Conservation (phyloP, 2,329 filamentous ascomycete genomes). For the Neonectria coccinea region DNA sequence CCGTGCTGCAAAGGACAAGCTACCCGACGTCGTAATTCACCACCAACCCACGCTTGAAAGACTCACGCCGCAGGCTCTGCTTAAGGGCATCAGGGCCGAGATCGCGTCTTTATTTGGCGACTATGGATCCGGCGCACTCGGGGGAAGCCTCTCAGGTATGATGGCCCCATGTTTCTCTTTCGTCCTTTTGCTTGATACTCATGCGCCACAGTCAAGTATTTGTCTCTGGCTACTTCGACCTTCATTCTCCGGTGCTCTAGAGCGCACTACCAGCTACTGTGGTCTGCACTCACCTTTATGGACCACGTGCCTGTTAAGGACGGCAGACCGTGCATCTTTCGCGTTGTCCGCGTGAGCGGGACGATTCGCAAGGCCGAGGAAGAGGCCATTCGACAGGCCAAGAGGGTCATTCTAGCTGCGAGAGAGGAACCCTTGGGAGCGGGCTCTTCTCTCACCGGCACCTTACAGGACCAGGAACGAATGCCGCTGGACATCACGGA, state of each 20-base stretch:
- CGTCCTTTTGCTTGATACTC: slow-evolving; percentile 8
- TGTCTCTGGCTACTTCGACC: slow-evolving; percentile 91
- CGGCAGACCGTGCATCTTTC: slow-evolving; percentile 78
- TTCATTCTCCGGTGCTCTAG: slow-evolving; percentile 89
- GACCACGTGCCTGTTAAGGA: slow-evolving; percentile 72
- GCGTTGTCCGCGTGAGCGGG: slow-evolving; percentile 87
- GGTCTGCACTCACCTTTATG: slow-evolving; percentile 89
- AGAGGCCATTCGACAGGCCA: slow-evolving; percentile 84
- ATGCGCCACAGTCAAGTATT: slow-evolving; percentile 83
- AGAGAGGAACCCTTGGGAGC: slow-evolving; percentile 55
- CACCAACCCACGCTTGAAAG: slow-evolving; percentile 82
- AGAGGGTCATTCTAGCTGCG: slow-evolving; percentile 76
- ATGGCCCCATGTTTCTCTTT: background rate
- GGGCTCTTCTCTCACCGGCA: slow-evolving; percentile 36
- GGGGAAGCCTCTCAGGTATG: slow-evolving; percentile 75
- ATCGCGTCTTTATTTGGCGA: slow-evolving; percentile 85
- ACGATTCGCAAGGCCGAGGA: slow-evolving; percentile 94
- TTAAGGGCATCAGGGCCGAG: slow-evolving; percentile 77
- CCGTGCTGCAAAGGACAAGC: slow-evolving; percentile 49
- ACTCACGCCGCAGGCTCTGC: slow-evolving; percentile 73
- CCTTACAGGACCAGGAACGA: slow-evolving; percentile 47
- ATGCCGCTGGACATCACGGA: slow-evolving; percentile 58
- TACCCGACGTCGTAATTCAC: slow-evolving; percentile 76
- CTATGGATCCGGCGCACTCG: slow-evolving; percentile 82
- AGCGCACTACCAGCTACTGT: slow-evolving; percentile 86